A percentile compares a stretch with the other conserved stretches of the same genome.
phyloP scores from a whole-genome alignment of 352 stramenopile species.

The Phytophthora tubulina region DNA sequence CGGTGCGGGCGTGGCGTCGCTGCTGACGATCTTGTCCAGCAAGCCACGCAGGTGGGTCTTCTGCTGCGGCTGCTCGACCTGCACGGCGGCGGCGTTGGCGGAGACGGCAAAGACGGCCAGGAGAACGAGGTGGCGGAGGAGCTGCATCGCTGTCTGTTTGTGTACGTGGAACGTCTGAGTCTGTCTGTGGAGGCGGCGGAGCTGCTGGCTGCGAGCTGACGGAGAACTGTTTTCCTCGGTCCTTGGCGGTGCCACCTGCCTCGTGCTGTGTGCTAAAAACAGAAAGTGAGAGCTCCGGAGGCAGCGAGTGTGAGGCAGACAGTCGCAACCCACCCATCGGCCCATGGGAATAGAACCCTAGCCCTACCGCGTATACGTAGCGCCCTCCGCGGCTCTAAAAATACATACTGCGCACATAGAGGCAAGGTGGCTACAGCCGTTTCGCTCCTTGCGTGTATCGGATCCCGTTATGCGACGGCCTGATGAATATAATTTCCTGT shows the following conservation, averaged over 20 bases:
- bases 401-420: slow-evolving; percentile 26
- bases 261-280: slow-evolving; percentile 39
- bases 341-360: slow-evolving; percentile 6
- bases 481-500: not conserved
- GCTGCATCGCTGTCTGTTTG: slow-evolving; percentile 34
- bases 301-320: slow-evolving; percentile 16
- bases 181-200: slow-evolving; percentile 2
- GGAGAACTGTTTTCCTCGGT: slow-evolving; percentile 15
- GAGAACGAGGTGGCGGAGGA: slow-evolving; percentile 37
- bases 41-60: slow-evolving; percentile 51
- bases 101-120: slow-evolving; percentile 31
- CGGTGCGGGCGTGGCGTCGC: slow-evolving; percentile 22
- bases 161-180: slow-evolving; percentile 1
- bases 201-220: slow-evolving; percentile 2
- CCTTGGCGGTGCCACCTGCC: slow-evolving; percentile 19
- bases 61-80: slow-evolving; percentile 35
- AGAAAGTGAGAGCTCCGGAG: slow-evolving; percentile 39
- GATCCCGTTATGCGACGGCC: not conserved
- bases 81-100: not conserved
- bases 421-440: slow-evolving; percentile 13
- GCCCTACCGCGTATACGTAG: slow-evolving; percentile 9
- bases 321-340: slow-evolving; percentile 27
- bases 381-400: slow-evolving; percentile 21
- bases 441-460: not conserved
- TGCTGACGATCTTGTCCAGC: slow-evolving; percentile 46